Evolutionary conservation across 352 stramenopile genomes (phyloP).

Genomic region (Globisporangium cylindrosporum): DNA sequence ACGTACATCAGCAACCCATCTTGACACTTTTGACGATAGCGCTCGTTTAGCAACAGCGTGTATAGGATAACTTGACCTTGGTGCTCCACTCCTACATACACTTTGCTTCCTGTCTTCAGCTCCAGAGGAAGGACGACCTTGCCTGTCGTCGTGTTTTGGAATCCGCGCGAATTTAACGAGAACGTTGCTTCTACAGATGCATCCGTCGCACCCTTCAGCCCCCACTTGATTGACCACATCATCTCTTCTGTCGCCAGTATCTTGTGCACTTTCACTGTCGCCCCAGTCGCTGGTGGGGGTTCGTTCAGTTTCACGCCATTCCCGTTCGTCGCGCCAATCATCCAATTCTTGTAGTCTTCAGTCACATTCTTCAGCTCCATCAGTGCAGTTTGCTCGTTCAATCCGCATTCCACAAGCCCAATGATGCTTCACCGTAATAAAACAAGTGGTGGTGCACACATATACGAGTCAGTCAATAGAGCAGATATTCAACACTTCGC

Average conservation of each 20-base stretch:
- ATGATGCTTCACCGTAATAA: slow-evolving; percentile 39
- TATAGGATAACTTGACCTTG: slow-evolving; percentile 89
- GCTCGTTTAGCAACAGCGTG: slow-evolving; percentile 76
- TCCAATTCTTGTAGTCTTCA: slow-evolving; percentile 53
- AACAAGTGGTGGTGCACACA: slow-evolving; percentile 10
- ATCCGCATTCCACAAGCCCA: slow-evolving; percentile 58
- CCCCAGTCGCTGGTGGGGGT: slow-evolving; percentile 18
- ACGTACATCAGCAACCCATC: slow-evolving; percentile 75
- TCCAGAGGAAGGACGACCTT: slow-evolving; percentile 66
- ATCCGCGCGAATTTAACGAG: slow-evolving; percentile 1
- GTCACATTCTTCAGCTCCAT: slow-evolving; percentile 55
- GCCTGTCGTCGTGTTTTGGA: neutral
- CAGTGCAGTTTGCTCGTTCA: slow-evolving; percentile 57
- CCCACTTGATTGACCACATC: slow-evolving; percentile 85
- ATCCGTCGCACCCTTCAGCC: slow-evolving; percentile 76
- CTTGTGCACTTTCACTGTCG: slow-evolving; percentile 35
- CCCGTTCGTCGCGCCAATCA: slow-evolving; percentile 15
- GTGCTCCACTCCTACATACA: slow-evolving; percentile 50
- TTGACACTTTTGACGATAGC: slow-evolving; percentile 59
- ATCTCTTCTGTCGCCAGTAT: slow-evolving; percentile 80
- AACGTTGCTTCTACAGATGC: slow-evolving; percentile 61
- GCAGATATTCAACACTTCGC: neutral
- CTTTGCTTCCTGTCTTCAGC: slow-evolving; percentile 87
- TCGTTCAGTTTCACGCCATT: slow-evolving; percentile 35
- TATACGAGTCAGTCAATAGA: neutral